These are phyloP conservation scores for Leucaena leucocephala DNA, from an alignment of 306 rosid species.

Conservation along the genomic window DNA sequence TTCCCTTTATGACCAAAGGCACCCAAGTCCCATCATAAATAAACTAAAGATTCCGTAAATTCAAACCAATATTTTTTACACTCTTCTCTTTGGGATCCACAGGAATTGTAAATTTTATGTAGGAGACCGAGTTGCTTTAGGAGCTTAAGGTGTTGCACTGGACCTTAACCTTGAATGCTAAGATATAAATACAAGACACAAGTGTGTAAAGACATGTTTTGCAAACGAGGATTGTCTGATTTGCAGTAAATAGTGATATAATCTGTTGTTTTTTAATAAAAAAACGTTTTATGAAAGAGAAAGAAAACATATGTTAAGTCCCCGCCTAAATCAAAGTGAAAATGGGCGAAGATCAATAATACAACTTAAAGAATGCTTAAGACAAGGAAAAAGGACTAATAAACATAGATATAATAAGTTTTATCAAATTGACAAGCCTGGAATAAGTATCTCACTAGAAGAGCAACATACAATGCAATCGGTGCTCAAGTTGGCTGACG, in stretches of 20 bases:
- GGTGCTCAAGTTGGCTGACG: constrained; percentile 76
- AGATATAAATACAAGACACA: constrained; percentile 7
- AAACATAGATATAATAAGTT: neutral
- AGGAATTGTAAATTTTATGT: constrained; percentile 6
- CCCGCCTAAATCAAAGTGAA: neutral
- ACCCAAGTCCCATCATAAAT: neutral
- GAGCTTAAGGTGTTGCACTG: constrained; percentile 19
- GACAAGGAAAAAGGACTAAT: neutral
- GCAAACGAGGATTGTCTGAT: constrained; percentile 7
- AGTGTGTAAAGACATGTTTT: constrained; percentile 15
- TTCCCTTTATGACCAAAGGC: constrained; percentile 2
- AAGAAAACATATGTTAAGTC: neutral
- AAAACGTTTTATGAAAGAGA: neutral
- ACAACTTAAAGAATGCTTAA: neutral
- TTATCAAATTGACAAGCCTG: constrained; percentile 19
- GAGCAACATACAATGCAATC: constrained; percentile 69
- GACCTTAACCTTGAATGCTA: constrained; percentile 1
- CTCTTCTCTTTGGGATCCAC: neutral
- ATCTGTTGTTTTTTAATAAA: neutral
- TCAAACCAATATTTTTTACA: constrained; percentile 18
- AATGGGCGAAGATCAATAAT: neutral
- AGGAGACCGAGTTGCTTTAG: neutral
- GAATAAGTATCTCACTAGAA: constrained; percentile 32
- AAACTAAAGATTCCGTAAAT: neutral
- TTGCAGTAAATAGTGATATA: neutral